Evolutionary conservation across 768 basidiomycete species (phyloP).

Genomic region (Asterophora lycoperdoides): DNA sequence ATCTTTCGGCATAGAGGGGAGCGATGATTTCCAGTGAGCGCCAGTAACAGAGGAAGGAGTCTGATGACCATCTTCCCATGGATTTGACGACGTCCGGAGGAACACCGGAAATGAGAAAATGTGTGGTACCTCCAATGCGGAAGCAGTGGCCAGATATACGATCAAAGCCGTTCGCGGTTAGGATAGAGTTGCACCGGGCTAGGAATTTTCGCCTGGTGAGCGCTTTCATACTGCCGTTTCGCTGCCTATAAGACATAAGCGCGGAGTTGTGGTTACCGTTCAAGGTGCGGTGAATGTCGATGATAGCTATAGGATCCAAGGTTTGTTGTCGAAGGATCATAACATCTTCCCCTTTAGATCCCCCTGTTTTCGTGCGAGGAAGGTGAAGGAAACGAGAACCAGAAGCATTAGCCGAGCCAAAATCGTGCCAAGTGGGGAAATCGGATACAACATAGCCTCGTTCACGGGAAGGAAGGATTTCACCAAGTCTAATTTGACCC

Average conservation of each 20-base stretch:
- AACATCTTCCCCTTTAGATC: neutral
- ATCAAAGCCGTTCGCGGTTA: neutral
- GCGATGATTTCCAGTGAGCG: neutral
- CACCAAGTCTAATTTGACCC: conserved; percentile 29
- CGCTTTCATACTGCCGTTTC: neutral
- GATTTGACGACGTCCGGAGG: conserved; percentile 25
- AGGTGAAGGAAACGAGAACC: neutral
- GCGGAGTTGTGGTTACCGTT: neutral
- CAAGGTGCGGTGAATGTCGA: neutral
- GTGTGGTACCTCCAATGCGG: conserved; percentile 20
- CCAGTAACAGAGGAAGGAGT: conserved; percentile 9
- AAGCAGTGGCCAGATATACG: conserved; percentile 16
- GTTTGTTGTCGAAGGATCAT: neutral
- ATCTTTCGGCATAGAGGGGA: neutral
- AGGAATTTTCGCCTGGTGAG: neutral
- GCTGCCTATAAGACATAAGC: neutral
- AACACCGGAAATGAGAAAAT: conserved; percentile 17
- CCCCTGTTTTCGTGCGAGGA: neutral
- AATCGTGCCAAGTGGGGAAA: neutral
- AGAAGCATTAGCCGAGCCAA: neutral
- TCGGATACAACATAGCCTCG: neutral
- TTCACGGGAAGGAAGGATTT: conserved; percentile 22
- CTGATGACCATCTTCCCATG: conserved; percentile 25
- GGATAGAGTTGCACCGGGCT: neutral
- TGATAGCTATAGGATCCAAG: neutral